phyloP scores from a whole-genome alignment of 768 basidiomycete species.

The Plicaturopsis crispa region DNA sequence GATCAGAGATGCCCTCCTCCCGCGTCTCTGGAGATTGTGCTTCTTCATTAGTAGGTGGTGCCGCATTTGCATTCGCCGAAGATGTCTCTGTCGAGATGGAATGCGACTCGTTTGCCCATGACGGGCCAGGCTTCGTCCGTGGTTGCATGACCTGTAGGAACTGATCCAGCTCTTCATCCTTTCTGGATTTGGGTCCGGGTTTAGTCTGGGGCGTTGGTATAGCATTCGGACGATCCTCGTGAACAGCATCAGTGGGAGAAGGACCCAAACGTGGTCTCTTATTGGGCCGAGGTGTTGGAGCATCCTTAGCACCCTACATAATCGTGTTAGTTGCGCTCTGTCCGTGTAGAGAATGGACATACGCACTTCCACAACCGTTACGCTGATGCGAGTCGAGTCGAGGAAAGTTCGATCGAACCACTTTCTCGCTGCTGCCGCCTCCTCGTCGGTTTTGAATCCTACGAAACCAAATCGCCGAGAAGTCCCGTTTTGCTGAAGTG shows the following conservation, averaged over 20 bases:
- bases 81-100: slow-evolving; percentile 5
- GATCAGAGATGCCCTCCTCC: slow-evolving; percentile 44
- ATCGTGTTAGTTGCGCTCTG: slow-evolving; percentile 5
- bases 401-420: slow-evolving; percentile 87
- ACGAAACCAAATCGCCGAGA: slow-evolving; percentile 88
- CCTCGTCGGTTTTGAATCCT: slow-evolving; percentile 76
- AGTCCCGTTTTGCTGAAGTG: slow-evolving; percentile 68
- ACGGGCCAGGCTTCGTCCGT: slow-evolving; percentile 45
- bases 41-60: slow-evolving; percentile 10
- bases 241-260: slow-evolving; percentile 18
- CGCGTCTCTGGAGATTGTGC: slow-evolving; percentile 15
- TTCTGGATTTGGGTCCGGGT: slow-evolving; percentile 18
- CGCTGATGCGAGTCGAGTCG: slow-evolving; percentile 69
- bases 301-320: slow-evolving; percentile 58
- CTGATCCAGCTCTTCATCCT: slow-evolving; percentile 45
- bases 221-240: neutral
- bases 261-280: slow-evolving; percentile 53
- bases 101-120: slow-evolving; percentile 53
- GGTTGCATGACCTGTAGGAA: slow-evolving; percentile 75
- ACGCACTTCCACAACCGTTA: slow-evolving; percentile 72
- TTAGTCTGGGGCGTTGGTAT: neutral
- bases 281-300: slow-evolving; percentile 58
- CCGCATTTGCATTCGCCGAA: slow-evolving; percentile 3
- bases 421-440: slow-evolving; percentile 65
- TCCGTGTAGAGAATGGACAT: slow-evolving; percentile 5